Conservation (phyloP, 2,329 filamentous ascomycete genomes). For the Fusarium albidum region DNA sequence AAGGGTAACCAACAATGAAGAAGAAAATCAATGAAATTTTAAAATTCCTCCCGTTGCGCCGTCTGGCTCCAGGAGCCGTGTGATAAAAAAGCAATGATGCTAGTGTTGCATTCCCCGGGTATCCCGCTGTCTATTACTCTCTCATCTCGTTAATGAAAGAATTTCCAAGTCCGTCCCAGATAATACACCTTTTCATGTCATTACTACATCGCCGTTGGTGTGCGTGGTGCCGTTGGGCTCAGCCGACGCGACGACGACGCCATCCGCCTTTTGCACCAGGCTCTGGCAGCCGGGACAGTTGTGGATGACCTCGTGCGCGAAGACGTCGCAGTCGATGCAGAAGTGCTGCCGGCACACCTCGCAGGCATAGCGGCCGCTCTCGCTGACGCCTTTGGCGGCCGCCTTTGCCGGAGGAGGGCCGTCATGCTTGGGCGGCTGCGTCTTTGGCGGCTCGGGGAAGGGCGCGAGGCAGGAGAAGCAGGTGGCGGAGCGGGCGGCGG, state of each 20-base stretch:
- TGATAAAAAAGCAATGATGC: slow-evolving; percentile 4
- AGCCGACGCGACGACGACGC: slow-evolving; percentile 19
- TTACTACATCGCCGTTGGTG: slow-evolving; percentile 54
- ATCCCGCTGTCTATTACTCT: slow-evolving; percentile 13
- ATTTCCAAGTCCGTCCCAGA: not conserved
- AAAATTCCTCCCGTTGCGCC: slow-evolving; percentile 16
- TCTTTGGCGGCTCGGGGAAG: slow-evolving; percentile 66
- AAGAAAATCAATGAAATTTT: slow-evolving; percentile 6
- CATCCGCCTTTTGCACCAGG: slow-evolving; percentile 41
- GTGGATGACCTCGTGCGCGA: slow-evolving; percentile 91
- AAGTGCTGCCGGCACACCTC: slow-evolving; percentile 89
- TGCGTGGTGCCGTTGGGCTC: slow-evolving; percentile 45
- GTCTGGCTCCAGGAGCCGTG: slow-evolving; percentile 12
- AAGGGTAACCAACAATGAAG: slow-evolving; percentile 11
- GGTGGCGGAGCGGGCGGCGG: slow-evolving; percentile 67
- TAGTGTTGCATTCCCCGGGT: slow-evolving; percentile 25
- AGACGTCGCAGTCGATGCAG: slow-evolving; percentile 97
- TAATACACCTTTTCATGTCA: slow-evolving; percentile 36
- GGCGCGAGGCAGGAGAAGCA: slow-evolving; percentile 81
- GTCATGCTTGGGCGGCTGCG: slow-evolving; percentile 33
- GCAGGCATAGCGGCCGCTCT: slow-evolving; percentile 89
- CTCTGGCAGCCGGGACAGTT: slow-evolving; percentile 92
- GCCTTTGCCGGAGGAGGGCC: slow-evolving; percentile 33
- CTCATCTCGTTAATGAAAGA: not conserved
- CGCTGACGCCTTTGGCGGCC: slow-evolving; percentile 72